Percentiles rank a stretch among this genome's conserved stretches.
Conservation (phyloP, 192 early-diverging fungal species). For the Borealophlyctis nickersoniae region DNA sequence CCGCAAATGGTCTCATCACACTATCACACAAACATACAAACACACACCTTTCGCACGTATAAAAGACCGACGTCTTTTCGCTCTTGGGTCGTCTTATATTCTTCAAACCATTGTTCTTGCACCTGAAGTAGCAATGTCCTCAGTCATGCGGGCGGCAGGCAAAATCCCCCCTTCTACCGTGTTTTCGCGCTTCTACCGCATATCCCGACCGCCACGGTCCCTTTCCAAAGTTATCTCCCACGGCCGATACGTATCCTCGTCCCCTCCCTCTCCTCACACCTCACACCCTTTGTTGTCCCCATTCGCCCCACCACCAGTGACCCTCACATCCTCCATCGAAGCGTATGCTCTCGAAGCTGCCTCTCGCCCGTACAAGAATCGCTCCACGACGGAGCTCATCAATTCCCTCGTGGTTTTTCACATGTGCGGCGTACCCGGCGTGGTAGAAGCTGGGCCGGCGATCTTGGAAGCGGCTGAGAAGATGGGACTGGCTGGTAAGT, state of each 20-base stretch:
- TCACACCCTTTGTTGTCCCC: not conserved
- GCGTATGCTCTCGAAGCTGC: not conserved
- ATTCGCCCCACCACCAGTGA: not conserved
- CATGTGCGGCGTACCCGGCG: constrained; percentile 59
- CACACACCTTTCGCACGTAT: too few relatives aligned
- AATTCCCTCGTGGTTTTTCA: constrained; percentile 69
- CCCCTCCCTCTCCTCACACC: not conserved
- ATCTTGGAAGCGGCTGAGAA: constrained; percentile 56
- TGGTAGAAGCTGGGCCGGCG: constrained; percentile 57
- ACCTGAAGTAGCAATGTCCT: too few relatives aligned
- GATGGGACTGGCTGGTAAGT: constrained; percentile 38
- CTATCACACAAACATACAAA: too few relatives aligned
- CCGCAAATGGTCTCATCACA: too few relatives aligned
- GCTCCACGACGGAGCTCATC: constrained; percentile 55
- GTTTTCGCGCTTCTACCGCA: too few relatives aligned
- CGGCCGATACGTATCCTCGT: not conserved
- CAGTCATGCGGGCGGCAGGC: too few relatives aligned
- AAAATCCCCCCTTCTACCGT: too few relatives aligned
- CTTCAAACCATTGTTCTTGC: too few relatives aligned
- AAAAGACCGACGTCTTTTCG: too few relatives aligned
- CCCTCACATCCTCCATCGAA: not conserved
- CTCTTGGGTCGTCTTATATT: too few relatives aligned
- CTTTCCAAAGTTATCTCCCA: not conserved
- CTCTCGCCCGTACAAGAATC: constrained; percentile 47
- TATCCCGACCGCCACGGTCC: too few relatives aligned